Evolutionary conservation across 1,284 basidiomycete species (phyloP), one percentile per base, ranked within the genome.

Genomic region (Neonothopanus nambi): DNA sequence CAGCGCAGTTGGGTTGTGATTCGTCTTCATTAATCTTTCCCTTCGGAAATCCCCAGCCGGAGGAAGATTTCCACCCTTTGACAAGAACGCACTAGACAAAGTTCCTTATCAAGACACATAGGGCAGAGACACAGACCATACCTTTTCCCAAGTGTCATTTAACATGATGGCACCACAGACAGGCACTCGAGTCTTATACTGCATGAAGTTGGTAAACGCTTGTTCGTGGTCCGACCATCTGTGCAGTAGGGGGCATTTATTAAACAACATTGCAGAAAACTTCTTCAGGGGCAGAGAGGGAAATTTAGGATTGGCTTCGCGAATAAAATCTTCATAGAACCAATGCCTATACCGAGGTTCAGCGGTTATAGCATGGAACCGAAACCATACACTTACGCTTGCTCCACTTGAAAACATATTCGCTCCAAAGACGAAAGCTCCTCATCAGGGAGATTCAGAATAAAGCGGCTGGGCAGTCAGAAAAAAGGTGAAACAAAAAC

Each of bases 271-370:
- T 46, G 90, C 87, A n/a, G 94, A 96, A 73, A 99, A 99, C 62
- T 87, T 88, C 75, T 96, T 95, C 62, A 99, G 84, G 20, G 86
- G 83, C 57, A 93, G 78, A 1, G 94, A 91, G 1, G 95, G 95
- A 35, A 98, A 84, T 52, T 85, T 82, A 1, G 90, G 88, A 61
- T 97, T 93, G 67, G 90, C 80, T 67, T 94, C 92, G 40, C 96
- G 89, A 58, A 99, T 86, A 64, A 98, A 99, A 71, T 99, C 97
- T 75, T 99, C 96, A 68, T 99, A 99, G 72, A 95, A 99, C 97
- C 97, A 99, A 70, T 99, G 96, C 17, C 95, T 97, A 67, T 24
- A 53, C 8, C 52, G 30, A 48, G 15, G 41, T 51, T 17, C 63
- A 43, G 52, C 58, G 47, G 59, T 56, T 48, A 17, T 21, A 20